Evolutionary conservation across 139 green algal genomes (phyloP), one percentile per base, ranked within the genome.

Genomic region (Micromonas commoda): DNA sequence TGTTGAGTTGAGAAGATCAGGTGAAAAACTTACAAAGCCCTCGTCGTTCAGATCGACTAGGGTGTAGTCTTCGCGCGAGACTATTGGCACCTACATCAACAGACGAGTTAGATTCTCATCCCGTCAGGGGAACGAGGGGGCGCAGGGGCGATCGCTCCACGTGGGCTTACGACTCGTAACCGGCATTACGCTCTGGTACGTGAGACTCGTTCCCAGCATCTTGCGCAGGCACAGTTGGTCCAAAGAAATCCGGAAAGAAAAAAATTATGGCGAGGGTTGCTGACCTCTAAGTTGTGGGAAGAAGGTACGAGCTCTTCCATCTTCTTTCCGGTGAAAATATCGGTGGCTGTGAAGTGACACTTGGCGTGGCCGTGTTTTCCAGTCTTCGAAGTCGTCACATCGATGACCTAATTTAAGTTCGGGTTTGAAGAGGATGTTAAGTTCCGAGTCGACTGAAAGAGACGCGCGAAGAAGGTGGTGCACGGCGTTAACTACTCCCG

Each of bases 341-440:
- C 94, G 54, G 96, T 91, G 51, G 82, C 93, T 3, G 92, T 84
- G 78, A 99, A 99, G 83, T 97, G 90, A 85, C 96, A 99, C 92
- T 99, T 99, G 51, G 96, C 96, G 88, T 98, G 92, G 68, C 96
- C 96, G 92, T 99, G 96, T 93, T 99, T 99, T 79, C 96, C 96
- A 33, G 96, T 99, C 91, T 99, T 99, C 68, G 96, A 99, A 66
- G 96, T 99, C 54, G 95, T 96, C 70, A 99, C 95, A 74, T 99
- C 96, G 24, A 93, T 88, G 1, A 99, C 95, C 93, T 98, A 89
- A 60, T 67, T 57, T 9, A n/a, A n/a, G n/a, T n/a, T n/a, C n/a
- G n/a, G n/a, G n/a, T n/a, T n/a, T n/a, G n/a, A n/a, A n/a, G n/a
- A n/a, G n/a, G n/a, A n/a, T n/a, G n/a, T n/a, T n/a, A n/a, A n/a